Evolutionary conservation across 2,329 filamentous ascomycete species (phyloP).

Genomic region (Hypoxylon sp.): DNA sequence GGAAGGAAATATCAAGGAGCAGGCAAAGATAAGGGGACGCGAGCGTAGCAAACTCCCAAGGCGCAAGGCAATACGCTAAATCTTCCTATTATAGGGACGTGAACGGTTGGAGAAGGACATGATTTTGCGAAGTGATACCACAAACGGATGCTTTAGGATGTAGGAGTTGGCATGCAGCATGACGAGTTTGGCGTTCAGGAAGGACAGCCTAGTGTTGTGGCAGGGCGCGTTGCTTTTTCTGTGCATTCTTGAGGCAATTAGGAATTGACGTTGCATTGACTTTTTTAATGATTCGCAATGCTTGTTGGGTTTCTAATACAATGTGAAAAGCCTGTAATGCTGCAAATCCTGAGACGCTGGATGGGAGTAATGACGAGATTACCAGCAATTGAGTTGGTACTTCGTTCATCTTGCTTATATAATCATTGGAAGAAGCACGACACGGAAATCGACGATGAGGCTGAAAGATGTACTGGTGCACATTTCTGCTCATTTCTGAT

Average conservation of each 20-base stretch:
- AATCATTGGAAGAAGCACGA: too few species aligned
- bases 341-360: too few species aligned
- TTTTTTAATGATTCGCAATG: too few species aligned
- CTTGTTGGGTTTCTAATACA: too few species aligned
- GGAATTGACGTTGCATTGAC: not conserved
- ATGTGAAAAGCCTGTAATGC: too few species aligned
- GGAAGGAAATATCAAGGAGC: not conserved
- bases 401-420: too few species aligned
- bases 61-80: not conserved
- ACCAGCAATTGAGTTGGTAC: too few species aligned
- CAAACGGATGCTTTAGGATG: conserved; percentile 8
- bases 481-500: too few species aligned
- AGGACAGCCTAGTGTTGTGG: not conserved
- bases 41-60: not conserved
- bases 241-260: not conserved
- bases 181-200: not conserved
- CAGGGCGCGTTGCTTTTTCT: not conserved
- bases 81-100: not conserved
- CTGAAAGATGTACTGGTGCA: too few species aligned
- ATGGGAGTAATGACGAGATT: too few species aligned
- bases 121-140: conserved; percentile 1
- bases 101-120: not conserved
- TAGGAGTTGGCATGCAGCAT: not conserved
- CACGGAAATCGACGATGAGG: too few species aligned
- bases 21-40: not conserved